Percentiles rank a stretch among this genome's conserved stretches.
Evolutionary conservation across 1,139 yeast species (phyloP).

Genomic region (Schwanniomyces etchellsii): DNA sequence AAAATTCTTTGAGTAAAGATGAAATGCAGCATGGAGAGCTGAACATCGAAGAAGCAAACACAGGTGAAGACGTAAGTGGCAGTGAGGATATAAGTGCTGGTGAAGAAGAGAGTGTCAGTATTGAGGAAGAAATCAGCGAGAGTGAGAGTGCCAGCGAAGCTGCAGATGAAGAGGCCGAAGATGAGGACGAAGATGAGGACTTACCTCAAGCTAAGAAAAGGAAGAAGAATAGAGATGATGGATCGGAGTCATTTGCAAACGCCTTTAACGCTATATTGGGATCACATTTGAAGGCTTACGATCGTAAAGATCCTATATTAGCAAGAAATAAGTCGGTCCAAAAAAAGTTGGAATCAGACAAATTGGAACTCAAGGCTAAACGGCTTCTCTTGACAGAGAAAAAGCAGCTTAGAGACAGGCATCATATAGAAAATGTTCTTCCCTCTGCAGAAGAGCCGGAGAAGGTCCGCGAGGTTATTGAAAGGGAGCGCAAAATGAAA

Average conservation of each 20-base stretch:
- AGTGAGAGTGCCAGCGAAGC: conserved; percentile 6
- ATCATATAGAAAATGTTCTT: conserved; percentile 60
- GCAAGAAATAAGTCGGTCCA: conserved; percentile 68
- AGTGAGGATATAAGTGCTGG: neutral
- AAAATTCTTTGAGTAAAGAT: no score
- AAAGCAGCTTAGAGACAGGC: conserved; percentile 60
- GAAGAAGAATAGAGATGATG: conserved; percentile 55
- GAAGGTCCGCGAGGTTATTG: conserved; percentile 52
- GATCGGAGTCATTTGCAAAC: conserved; percentile 67
- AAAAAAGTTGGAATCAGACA: conserved; percentile 73
- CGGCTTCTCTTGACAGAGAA: conserved; percentile 66
- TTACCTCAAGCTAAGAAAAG: conserved; percentile 45
- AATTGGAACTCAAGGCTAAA: conserved; percentile 79
- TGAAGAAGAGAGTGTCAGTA: conserved; percentile 7
- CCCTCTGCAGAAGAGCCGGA: conserved; percentile 54
- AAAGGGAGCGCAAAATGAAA: conserved; percentile 65
- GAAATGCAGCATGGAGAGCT: no score
- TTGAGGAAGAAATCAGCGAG: conserved; percentile 9
- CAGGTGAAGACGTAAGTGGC: conserved; percentile 6
- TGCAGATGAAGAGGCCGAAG: conserved; percentile 18
- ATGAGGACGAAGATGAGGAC: conserved; percentile 24
- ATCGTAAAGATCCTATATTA: conserved; percentile 83
- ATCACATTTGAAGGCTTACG: conserved; percentile 82
- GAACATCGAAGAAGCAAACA: conserved; percentile 9
- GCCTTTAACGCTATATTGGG: conserved; percentile 84